phyloP scores from a whole-genome alignment of 768 basidiomycete genomes.

The Galerina sulciceps region DNA sequence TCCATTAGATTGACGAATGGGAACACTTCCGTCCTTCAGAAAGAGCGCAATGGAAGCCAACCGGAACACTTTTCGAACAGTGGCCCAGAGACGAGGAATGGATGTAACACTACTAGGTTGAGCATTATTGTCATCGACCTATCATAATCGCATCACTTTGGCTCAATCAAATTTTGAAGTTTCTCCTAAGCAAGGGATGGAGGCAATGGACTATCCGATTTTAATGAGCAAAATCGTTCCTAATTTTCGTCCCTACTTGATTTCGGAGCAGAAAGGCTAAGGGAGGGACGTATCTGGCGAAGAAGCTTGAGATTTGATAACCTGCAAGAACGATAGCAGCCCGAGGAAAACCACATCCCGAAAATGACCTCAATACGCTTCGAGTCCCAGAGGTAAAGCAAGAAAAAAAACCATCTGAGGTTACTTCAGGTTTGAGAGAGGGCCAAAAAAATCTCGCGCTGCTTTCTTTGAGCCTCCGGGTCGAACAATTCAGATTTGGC shows the following conservation, averaged over 20 bases:
- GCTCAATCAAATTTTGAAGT: too few relatives aligned
- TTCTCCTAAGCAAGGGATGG: too few relatives aligned
- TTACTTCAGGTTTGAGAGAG: conserved; percentile 15
- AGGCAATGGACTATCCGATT: too few relatives aligned
- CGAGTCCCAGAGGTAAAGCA: conserved; percentile 10
- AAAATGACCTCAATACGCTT: conserved; percentile 14
- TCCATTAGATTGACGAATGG: not conserved
- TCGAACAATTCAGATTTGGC: not conserved
- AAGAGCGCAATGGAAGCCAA: conserved; percentile 3
- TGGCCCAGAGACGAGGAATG: conserved; percentile 6
- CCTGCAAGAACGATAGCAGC: conserved; percentile 6
- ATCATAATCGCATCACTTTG: too few relatives aligned
- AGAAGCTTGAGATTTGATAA: conserved; percentile 11
- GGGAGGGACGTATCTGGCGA: too few relatives aligned
- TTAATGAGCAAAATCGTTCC: too few relatives aligned
- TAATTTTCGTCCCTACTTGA: too few relatives aligned
- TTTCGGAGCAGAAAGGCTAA: too few relatives aligned
- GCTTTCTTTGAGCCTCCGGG: not conserved
- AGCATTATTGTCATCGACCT: too few relatives aligned
- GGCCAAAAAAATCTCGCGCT: conserved; percentile 1
- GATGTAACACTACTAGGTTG: too few relatives aligned
- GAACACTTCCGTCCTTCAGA: conserved; percentile 10
- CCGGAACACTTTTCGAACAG: not conserved
- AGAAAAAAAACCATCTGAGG: conserved; percentile 11
- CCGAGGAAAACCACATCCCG: too few relatives aligned